phyloP scores from a whole-genome alignment of 1,139 yeast species.

The Zhuliangozyma parablackwelliae region DNA sequence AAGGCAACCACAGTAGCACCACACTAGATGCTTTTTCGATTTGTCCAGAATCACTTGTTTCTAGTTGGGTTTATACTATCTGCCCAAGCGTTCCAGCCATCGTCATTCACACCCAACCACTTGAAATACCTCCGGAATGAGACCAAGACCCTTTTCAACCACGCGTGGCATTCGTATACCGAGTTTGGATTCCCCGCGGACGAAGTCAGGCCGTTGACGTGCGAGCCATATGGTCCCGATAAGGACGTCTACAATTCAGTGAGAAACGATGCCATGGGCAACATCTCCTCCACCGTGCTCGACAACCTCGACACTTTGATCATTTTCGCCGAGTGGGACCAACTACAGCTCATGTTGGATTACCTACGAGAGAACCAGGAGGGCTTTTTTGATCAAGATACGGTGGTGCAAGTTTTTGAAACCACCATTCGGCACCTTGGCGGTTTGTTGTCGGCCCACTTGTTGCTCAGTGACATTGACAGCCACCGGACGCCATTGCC shows the following conservation, averaged over 20 bases:
- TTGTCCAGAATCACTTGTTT: not conserved
- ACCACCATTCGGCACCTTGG: slow-evolving; percentile 77
- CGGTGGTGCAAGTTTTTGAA: slow-evolving; percentile 84
- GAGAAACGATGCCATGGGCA: slow-evolving; percentile 82
- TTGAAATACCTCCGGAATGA: slow-evolving; percentile 42
- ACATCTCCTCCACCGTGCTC: slow-evolving; percentile 69
- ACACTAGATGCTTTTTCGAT: slow-evolving; percentile 4
- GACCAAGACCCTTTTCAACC: slow-evolving; percentile 58
- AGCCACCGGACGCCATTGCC: slow-evolving; percentile 22
- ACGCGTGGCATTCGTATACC: slow-evolving; percentile 76
- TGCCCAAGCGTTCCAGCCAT: slow-evolving; percentile 13
- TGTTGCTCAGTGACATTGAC: slow-evolving; percentile 54
- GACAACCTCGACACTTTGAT: slow-evolving; percentile 81
- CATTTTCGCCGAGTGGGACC: slow-evolving; percentile 59
- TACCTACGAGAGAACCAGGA: slow-evolving; percentile 36
- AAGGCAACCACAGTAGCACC: too few species aligned
- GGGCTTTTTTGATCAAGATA: slow-evolving; percentile 53
- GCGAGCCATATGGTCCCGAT: slow-evolving; percentile 68
- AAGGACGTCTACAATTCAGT: slow-evolving; percentile 50
- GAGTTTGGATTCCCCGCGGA: slow-evolving; percentile 74
- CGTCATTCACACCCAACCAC: slow-evolving; percentile 50
- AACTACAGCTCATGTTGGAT: slow-evolving; percentile 47
- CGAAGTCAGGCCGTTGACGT: slow-evolving; percentile 72
- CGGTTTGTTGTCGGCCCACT: slow-evolving; percentile 72
- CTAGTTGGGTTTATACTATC: slow-evolving; percentile 2